These are phyloP conservation scores for Kwoniella sp. DNA, from an alignment of 768 basidiomycete genomes.

Conservation along the genomic window DNA sequence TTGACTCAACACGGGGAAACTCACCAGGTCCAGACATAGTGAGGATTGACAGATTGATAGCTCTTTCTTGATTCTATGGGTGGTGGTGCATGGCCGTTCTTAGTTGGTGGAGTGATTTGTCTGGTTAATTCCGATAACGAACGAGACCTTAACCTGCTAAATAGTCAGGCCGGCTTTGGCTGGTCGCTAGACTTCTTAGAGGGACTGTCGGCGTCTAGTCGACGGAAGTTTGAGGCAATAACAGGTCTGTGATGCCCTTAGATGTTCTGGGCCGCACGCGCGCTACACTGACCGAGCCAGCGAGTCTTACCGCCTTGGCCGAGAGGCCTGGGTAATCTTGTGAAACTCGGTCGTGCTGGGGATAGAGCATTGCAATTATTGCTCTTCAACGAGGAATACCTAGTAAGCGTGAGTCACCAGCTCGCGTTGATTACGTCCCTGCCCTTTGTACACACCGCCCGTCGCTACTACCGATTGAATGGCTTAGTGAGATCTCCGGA, in stretches of 20 bases:
- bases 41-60: slow-evolving; percentile 76
- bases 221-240: slow-evolving; percentile 84
- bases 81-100: slow-evolving; percentile 86
- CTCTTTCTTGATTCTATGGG: slow-evolving; percentile 80
- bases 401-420: slow-evolving; percentile 84
- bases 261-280: slow-evolving; percentile 83
- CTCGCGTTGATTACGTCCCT: slow-evolving; percentile 85
- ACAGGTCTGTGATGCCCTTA: slow-evolving; percentile 88
- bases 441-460: slow-evolving; percentile 86
- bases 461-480: slow-evolving; percentile 88
- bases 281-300: slow-evolving; percentile 86
- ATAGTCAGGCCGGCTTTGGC: slow-evolving; percentile 73
- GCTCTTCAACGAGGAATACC: slow-evolving; percentile 85
- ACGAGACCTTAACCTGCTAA: slow-evolving; percentile 91
- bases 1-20: slow-evolving; percentile 66
- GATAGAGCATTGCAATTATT: slow-evolving; percentile 89
- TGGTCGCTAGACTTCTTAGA: slow-evolving; percentile 78
- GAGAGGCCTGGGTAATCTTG: slow-evolving; percentile 73
- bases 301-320: slow-evolving; percentile 70
- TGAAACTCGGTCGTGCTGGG: slow-evolving; percentile 75
- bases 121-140: slow-evolving; percentile 95
- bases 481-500: slow-evolving; percentile 83
- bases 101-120: slow-evolving; percentile 89
- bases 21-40: slow-evolving; percentile 75
- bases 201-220: slow-evolving; percentile 75